Evolutionary conservation across 192 early-diverging fungal species (phyloP).

Genomic region (Jimgerdemannia lactiflua): DNA sequence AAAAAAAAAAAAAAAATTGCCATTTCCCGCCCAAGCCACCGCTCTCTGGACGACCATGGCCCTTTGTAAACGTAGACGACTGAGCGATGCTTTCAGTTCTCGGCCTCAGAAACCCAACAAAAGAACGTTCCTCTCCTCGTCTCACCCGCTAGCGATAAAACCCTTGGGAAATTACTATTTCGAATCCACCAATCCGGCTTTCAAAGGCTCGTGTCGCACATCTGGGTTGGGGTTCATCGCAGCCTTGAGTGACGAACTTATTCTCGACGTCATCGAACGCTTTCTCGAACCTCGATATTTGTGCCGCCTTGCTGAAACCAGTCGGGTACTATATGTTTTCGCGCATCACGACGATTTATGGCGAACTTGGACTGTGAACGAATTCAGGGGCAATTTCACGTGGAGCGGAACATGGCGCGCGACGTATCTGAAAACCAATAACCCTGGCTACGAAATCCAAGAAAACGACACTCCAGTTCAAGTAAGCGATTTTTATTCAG

Average conservation of each 20-base stretch:
- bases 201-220: constrained; percentile 29
- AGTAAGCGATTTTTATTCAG: constrained; percentile 54
- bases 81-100: background rate
- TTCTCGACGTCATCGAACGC: constrained; percentile 46
- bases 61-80: background rate
- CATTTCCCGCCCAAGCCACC: background rate
- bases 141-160: constrained; percentile 54
- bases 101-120: background rate
- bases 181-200: constrained; percentile 29
- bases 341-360: constrained; percentile 59
- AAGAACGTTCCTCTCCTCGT: background rate
- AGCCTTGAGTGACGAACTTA: constrained; percentile 44
- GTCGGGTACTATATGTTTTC: constrained; percentile 49
- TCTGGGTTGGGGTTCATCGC: constrained; percentile 46
- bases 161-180: constrained; percentile 61
- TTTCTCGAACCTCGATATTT: constrained; percentile 27
- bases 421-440: constrained; percentile 40
- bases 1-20: background rate
- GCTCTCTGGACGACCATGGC: background rate
- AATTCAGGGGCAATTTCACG: constrained; percentile 48
- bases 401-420: constrained; percentile 56
- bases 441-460: constrained; percentile 15
- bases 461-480: constrained; percentile 29
- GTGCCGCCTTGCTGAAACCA: constrained; percentile 38
- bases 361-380: constrained; percentile 43